Base-by-base conservation (phyloP, 2,329 filamentous ascomycete species). In the Madurella fahalii region DNA sequence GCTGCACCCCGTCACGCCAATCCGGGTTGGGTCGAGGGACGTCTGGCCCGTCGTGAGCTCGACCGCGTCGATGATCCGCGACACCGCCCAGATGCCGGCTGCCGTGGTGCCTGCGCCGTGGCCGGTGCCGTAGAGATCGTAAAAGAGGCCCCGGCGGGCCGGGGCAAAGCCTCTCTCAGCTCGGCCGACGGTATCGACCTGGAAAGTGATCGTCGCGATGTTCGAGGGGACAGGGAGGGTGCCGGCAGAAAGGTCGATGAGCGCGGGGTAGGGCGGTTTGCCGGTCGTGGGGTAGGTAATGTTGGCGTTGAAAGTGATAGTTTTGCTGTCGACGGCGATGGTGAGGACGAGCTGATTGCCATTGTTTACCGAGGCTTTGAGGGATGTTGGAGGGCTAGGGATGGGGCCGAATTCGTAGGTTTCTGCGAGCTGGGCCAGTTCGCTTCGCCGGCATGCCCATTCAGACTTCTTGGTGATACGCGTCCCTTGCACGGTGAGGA, bases 21-120 rank as follows among this genome's bases (percentile, higher is more conserved):
- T 65, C 2, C 68, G 69, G 30, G 63, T 69, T 9, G 71, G 56
- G 65, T 79, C 72, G 64, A 84, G 81, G 34, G 34, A 11, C 11
- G 13, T 15, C 34, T 11, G 11, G 30, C 70, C 69, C 17, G 71
- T 72, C 8, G 67, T 57, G 64, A 74, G 69, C 68, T 81, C 79
- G 37, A 84, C 71, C 15, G 74, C 78, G 64, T 84, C 81, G 43
- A 84, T 76, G 61, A 83, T 73, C 47, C 79, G 78, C 57, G 76
- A 75, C 4, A 82, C 78, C 52, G 77, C 80, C 80, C 80, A 84
- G 11, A 80, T 77, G 81, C 81, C 84, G 11, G 81, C 79, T 12
- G 75, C 80, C 56, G 80, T 68, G 9, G 80, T 80, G 41, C 79
- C 77, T 15, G 80, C 80, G 31, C 71, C 75, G 68, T 80, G 75